These are phyloP conservation scores for Dispira simplex DNA, from an alignment of 192 early-diverging fungal genomes.

Conservation along the genomic window DNA sequence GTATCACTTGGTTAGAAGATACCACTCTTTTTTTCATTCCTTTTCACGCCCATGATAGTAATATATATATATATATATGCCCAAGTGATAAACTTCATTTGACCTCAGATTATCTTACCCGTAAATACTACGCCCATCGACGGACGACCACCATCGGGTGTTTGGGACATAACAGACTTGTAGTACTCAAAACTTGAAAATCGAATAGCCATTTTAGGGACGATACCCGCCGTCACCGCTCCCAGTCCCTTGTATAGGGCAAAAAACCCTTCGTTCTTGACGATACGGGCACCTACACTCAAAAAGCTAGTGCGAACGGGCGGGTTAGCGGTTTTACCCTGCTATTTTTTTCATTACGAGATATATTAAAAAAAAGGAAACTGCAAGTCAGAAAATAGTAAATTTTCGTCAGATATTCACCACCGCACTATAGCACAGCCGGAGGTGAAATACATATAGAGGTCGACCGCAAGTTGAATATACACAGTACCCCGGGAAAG, in stretches of 20 bases:
- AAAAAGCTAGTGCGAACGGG: conserved; percentile 43
- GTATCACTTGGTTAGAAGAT: conserved; percentile 12
- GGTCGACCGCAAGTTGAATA: no score
- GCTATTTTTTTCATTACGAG: neutral
- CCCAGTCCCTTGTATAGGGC: conserved; percentile 96
- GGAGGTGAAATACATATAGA: no score
- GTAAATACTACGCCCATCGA: conserved; percentile 52
- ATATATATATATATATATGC: no score
- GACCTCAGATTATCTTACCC: conserved; percentile 26
- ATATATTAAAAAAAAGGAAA: no score
- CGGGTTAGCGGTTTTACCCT: neutral
- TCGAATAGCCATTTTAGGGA: conserved; percentile 98
- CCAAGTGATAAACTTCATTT: no score
- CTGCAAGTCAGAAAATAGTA: no score
- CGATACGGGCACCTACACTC: conserved; percentile 70
- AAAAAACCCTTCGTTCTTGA: conserved; percentile 70
- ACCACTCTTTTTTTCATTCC: no score
- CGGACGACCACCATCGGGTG: conserved; percentile 43
- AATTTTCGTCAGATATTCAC: no score
- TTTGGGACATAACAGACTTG: conserved; percentile 55
- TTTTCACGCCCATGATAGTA: no score
- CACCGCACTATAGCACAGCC: no score
- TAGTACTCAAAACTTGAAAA: conserved; percentile 94
- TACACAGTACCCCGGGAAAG: no score
- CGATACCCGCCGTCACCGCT: conserved; percentile 89